Conservation (phyloP, 108 stramenopile species). For the Cafeteria roenbergensis region DNA sequence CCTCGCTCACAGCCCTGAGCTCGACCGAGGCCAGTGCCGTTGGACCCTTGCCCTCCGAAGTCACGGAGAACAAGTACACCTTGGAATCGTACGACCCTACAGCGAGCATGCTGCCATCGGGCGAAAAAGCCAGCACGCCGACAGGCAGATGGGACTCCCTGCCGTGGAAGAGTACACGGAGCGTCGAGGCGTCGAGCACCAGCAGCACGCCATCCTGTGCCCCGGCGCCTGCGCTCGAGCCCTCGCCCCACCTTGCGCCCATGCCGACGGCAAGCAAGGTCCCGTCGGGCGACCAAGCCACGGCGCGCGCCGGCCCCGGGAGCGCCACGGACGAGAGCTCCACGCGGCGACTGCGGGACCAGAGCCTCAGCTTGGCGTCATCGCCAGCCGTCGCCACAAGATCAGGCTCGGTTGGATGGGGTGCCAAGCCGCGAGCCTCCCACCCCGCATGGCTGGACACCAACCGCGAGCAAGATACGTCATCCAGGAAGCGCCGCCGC, state of each 20-base stretch:
- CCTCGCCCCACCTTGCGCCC: conserved; percentile 16
- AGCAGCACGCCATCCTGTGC: conserved; percentile 23
- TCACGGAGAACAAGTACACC: conserved; percentile 41
- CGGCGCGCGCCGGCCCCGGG: conserved; percentile 30
- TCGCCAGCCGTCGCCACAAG: conserved; percentile 51
- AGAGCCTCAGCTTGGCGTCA: conserved; percentile 43
- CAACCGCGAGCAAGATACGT: no score
- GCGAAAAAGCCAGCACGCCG: conserved; percentile 21
- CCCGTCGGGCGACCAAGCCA: conserved; percentile 30
- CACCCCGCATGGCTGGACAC: conserved; percentile 32
- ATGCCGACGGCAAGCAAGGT: conserved; percentile 46
- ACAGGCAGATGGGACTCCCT: conserved; percentile 40
- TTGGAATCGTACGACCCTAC: conserved; percentile 31
- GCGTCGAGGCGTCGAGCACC: conserved; percentile 14
- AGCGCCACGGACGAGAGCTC: conserved; percentile 20
- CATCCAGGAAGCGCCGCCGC: no score
- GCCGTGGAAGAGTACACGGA: conserved; percentile 31
- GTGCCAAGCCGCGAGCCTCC: conserved; percentile 35
- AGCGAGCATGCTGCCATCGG: conserved; percentile 34
- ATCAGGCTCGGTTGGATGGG: conserved; percentile 38
- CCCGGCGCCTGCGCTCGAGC: conserved; percentile 8
- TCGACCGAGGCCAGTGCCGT: no score
- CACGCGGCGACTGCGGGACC: conserved; percentile 40
- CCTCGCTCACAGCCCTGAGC: conserved; percentile 26
- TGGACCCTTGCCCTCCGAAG: no score